Conservation (phyloP, 2,329 filamentous ascomycete genomes). For the Fusarium protoensiforme region DNA sequence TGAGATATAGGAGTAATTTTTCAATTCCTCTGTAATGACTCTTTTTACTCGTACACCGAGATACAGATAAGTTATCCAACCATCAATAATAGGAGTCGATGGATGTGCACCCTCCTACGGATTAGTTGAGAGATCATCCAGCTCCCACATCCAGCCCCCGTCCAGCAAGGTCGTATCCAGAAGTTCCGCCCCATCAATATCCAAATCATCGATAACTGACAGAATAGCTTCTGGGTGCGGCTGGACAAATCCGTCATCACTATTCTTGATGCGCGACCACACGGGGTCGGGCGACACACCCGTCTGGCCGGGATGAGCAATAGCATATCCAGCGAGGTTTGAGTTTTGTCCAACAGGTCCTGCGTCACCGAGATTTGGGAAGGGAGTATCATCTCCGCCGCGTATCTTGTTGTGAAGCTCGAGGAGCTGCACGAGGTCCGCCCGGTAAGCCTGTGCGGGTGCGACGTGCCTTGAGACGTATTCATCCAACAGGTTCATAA, state of each 20-base stretch:
- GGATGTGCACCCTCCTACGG: neutral
- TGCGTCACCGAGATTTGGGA: neutral
- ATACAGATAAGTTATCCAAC: neutral
- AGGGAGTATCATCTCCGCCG: neutral
- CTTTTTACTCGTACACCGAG: neutral
- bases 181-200: slow-evolving; percentile 5
- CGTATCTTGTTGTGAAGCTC: slow-evolving; percentile 29
- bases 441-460: slow-evolving; percentile 30
- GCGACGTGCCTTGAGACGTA: slow-evolving; percentile 30
- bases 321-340: slow-evolving; percentile 17
- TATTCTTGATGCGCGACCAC: slow-evolving; percentile 23
- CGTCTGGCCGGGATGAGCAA: slow-evolving; percentile 3
- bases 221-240: slow-evolving; percentile 20
- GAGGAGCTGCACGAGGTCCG: slow-evolving; percentile 27
- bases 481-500: slow-evolving; percentile 28
- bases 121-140: slow-evolving; percentile 1
- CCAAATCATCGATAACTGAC: slow-evolving; percentile 31
- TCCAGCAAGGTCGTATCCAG: slow-evolving; percentile 22
- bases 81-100: neutral
- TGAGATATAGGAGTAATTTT: neutral
- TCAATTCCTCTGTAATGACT: neutral
- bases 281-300: slow-evolving; percentile 27
- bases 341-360: neutral
- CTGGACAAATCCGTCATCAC: neutral
- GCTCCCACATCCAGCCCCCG: slow-evolving; percentile 27